Conservation (phyloP, 2,329 filamentous ascomycete species). For the Septoria linicola region DNA sequence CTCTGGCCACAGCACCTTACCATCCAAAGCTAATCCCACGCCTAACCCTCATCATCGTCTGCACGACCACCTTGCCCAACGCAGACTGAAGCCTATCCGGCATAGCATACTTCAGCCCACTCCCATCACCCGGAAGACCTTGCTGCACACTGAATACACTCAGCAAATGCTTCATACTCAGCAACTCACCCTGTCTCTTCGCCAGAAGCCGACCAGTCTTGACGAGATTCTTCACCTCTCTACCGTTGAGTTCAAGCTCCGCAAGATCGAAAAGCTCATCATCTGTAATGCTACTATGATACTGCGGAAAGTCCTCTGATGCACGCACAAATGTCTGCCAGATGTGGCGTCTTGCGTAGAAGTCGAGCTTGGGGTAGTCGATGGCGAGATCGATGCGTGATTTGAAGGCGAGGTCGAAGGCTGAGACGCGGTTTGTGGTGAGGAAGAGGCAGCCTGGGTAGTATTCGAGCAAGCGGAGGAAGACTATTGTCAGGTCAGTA, state of each 20-base stretch:
- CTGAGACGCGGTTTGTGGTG: constrained; percentile 40
- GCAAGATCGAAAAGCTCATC: constrained; percentile 19
- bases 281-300: constrained; percentile 16
- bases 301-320: constrained; percentile 15
- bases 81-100: constrained; percentile 8
- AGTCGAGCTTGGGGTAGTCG: constrained; percentile 36
- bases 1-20: neutral
- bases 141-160: constrained; percentile 19
- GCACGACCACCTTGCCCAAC: neutral
- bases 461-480: constrained; percentile 42
- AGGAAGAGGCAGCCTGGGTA: constrained; percentile 36
- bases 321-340: constrained; percentile 25
- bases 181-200: constrained; percentile 14
- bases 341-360: constrained; percentile 31
- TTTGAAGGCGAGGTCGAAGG: constrained; percentile 41
- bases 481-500: constrained; percentile 26
- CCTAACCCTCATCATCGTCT: constrained; percentile 5
- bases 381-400: constrained; percentile 38
- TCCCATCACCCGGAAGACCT: constrained; percentile 8
- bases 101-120: constrained; percentile 3
- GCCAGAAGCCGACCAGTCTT: constrained; percentile 22
- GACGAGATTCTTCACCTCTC: constrained; percentile 22
- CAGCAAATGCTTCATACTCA: constrained; percentile 17
- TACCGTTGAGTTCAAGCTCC: constrained; percentile 18
- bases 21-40: constrained; percentile 1